phyloP scores from a whole-genome alignment of 805 yeast species.

The Kurtzmaniella fragi region DNA sequence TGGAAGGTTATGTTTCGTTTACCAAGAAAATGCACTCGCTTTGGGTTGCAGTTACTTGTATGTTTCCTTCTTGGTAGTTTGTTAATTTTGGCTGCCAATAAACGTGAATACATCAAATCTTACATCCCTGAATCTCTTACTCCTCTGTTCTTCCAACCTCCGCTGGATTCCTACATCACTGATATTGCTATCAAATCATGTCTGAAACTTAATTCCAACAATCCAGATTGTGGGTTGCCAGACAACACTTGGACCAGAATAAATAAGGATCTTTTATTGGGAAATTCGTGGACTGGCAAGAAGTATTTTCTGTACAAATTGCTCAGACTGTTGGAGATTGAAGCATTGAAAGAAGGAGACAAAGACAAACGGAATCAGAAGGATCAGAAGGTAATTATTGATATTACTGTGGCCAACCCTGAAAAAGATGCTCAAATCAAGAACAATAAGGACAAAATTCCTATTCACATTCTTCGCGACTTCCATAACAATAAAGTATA shows the following conservation, averaged over 20 bases:
- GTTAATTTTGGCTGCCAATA: constrained; percentile 34
- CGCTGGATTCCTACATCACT: constrained; percentile 30
- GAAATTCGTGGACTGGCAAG: constrained; percentile 37
- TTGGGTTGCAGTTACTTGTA: constrained; percentile 15
- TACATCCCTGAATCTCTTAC: constrained; percentile 25
- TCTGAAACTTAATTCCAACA: constrained; percentile 14
- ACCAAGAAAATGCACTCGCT: constrained; percentile 29
- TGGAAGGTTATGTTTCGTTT: constrained; percentile 15
- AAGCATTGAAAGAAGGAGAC: constrained; percentile 2
- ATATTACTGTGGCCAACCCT: constrained; percentile 33
- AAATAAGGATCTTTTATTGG: constrained; percentile 45
- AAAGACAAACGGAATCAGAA: constrained; percentile 3
- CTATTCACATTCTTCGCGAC: constrained; percentile 24
- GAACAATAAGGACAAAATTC: constrained; percentile 25
- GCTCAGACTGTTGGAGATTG: constrained; percentile 7
- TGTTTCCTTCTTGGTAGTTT: constrained; percentile 14
- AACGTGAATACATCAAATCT: constrained; percentile 26
- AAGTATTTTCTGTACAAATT: constrained; percentile 35
- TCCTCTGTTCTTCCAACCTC: constrained; percentile 40
- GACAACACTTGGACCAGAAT: constrained; percentile 31
- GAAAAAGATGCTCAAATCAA: constrained; percentile 25
- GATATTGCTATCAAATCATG: constrained; percentile 38
- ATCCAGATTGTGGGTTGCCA: constrained; percentile 24
- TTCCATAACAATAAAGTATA: constrained; percentile 20
- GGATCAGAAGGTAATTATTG: constrained; percentile 31